Conservation (phyloP, 495 filamentous ascomycete species). For the Xylaria telfairii region DNA sequence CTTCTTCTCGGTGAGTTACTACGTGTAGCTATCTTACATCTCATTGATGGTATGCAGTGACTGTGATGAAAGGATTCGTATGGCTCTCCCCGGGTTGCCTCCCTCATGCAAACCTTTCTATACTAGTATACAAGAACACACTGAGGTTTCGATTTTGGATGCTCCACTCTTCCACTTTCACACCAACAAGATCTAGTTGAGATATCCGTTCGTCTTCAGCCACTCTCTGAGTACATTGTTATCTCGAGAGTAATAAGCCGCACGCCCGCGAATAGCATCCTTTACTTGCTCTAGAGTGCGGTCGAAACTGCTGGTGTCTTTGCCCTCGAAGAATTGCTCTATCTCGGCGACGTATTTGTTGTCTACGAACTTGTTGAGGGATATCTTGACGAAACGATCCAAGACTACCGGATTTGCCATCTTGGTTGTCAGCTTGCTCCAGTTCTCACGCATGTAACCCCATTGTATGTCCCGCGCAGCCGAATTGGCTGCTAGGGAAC, state of each 20-base stretch:
- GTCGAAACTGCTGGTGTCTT: constrained; percentile 81
- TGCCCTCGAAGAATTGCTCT: constrained; percentile 77
- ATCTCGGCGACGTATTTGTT: constrained; percentile 76
- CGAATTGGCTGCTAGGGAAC: constrained; percentile 73
- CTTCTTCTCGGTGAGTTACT: not conserved
- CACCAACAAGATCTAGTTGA: constrained; percentile 21
- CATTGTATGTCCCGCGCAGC: constrained; percentile 74
- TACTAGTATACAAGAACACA: not conserved
- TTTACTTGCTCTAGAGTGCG: constrained; percentile 77
- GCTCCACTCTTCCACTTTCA: not conserved
- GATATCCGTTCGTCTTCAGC: constrained; percentile 69
- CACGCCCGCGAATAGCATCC: constrained; percentile 80
- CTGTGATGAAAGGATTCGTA: not conserved
- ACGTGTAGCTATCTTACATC: not conserved
- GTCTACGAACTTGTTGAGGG: constrained; percentile 77
- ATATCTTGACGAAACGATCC: constrained; percentile 82
- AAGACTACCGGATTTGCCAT: constrained; percentile 84
- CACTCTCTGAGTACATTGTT: constrained; percentile 70
- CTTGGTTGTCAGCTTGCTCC: constrained; percentile 68
- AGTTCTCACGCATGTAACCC: constrained; percentile 83
- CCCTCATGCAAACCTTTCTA: not conserved
- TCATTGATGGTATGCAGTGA: not conserved
- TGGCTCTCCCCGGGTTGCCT: not conserved
- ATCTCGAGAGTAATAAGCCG: constrained; percentile 78
- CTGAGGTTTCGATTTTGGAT: not conserved